A percentile compares a stretch with the other conserved stretches of the same genome.
Conservation (phyloP, 176 grass and related monocot species). For the Rhynchospora breviuscula region DNA sequence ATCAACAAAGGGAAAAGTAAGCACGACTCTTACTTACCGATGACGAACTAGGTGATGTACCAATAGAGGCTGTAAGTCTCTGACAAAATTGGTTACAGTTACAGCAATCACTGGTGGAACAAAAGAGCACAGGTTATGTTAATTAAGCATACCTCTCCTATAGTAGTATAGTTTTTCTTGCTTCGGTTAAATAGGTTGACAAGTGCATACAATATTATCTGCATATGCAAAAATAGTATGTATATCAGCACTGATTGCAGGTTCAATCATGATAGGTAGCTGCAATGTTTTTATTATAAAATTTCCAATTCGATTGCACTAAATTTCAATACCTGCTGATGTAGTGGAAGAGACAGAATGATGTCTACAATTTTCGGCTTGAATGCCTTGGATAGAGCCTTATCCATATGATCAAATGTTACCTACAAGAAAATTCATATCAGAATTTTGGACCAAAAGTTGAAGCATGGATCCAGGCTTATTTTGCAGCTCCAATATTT, state of each 20-base stretch:
- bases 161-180: slow-evolving; percentile 57
- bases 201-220: slow-evolving; percentile 67
- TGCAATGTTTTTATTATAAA: background rate
- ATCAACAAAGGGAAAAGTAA: background rate
- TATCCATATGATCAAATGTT: slow-evolving; percentile 85
- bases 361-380: slow-evolving; percentile 62
- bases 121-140: background rate
- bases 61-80: too few relatives aligned
- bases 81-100: background rate
- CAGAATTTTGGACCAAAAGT: background rate
- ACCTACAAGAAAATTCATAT: slow-evolving; percentile 46
- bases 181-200: slow-evolving; percentile 51
- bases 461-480: background rate
- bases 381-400: slow-evolving; percentile 81
- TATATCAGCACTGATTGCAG: background rate
- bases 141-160: slow-evolving; percentile 58
- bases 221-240: slow-evolving; percentile 11
- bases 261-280: too few relatives aligned
- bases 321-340: slow-evolving; percentile 63
- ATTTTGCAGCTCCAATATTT: background rate
- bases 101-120: background rate
- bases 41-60: too few relatives aligned
- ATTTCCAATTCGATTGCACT: background rate
- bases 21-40: background rate
- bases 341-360: slow-evolving; percentile 89